A percentile compares a stretch with the other conserved stretches of the same genome.
These are phyloP conservation scores for Aspergillus sp. DNA, from an alignment of 2,329 filamentous ascomycete species.

Conservation along the genomic window DNA sequence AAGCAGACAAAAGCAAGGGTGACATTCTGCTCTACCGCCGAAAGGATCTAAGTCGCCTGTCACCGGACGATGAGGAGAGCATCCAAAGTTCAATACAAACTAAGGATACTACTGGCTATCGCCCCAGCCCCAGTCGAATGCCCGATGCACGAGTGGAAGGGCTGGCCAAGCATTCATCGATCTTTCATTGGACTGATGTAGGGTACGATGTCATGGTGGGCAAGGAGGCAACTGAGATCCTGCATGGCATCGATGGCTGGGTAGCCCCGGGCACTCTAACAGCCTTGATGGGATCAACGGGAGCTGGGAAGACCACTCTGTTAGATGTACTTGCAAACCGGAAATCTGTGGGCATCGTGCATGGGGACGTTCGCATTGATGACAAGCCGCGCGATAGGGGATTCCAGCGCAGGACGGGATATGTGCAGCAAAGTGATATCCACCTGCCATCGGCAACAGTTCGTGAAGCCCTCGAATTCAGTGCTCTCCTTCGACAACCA, in stretches of 20 bases:
- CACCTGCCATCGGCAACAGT: slow-evolving; percentile 78
- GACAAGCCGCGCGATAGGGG: slow-evolving; percentile 53
- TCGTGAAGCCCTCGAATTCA: slow-evolving; percentile 78
- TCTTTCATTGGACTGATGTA: slow-evolving; percentile 84
- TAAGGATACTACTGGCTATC: slow-evolving; percentile 20
- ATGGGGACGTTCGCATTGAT: slow-evolving; percentile 58
- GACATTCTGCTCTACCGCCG: slow-evolving; percentile 73
- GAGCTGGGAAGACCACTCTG: slow-evolving; percentile 89
- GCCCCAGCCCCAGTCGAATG: slow-evolving; percentile 47
- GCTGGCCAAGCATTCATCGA: slow-evolving; percentile 60
- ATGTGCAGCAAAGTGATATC: slow-evolving; percentile 67
- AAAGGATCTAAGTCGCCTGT: slow-evolving; percentile 55
- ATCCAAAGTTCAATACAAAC: slow-evolving; percentile 33
- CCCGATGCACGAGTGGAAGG: not conserved
- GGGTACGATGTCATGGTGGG: slow-evolving; percentile 84
- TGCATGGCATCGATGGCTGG: slow-evolving; percentile 88
- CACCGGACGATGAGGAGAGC: slow-evolving; percentile 30
- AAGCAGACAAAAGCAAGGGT: slow-evolving; percentile 70
- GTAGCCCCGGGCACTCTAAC: slow-evolving; percentile 92
- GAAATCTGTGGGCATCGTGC: slow-evolving; percentile 56
- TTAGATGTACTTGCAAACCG: slow-evolving; percentile 81
- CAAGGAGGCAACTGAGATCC: slow-evolving; percentile 68
- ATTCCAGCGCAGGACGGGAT: slow-evolving; percentile 63
- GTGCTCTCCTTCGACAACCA: slow-evolving; percentile 77
- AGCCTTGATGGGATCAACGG: slow-evolving; percentile 85